Evolutionary conservation across 345 rosid species (phyloP), one percentile per base, ranked within the genome.

Genomic region (Arabidopsis thaliana): DNA sequence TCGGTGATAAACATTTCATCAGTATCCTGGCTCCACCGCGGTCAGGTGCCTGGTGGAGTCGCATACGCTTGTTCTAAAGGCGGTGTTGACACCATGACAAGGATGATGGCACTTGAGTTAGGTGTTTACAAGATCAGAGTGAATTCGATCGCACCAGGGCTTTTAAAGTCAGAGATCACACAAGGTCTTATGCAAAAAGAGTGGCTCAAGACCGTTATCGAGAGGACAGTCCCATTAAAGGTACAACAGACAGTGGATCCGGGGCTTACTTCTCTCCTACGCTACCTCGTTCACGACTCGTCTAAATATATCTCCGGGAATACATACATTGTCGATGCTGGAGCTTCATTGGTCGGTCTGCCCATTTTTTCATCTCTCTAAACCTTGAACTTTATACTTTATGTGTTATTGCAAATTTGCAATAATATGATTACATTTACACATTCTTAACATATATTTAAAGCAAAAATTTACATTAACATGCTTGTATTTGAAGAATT

Each of bases 111-210:
- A 22, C 1, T 49, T 49, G 53, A 49, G 53, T 49, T 49, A 49
- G 53, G 53, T 22, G 53, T 49, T 49, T 49, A 49, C 12, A 49
- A 49, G 28, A 49, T 49, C 53, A 49, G 53, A 49, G 53, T 49
- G 53, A 49, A 49, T 25, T 49, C 53, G 12, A 49, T 49, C 20
- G 53, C 53, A 22, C 53, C 53, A 2, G 53, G 53, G 53, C 28
- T 49, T 49, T 49, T 49, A 1, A 49, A 49, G 53, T 49, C 53
- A 8, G 53, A 49, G 53, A 49, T 49, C 28, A 49, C 53, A 49
- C 53, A 49, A 20, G 53, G 53, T 20, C 53, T 49, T 8, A 20
- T 49, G 53, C 12, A 49, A 1, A 49, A 49, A 22, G 53, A 49
- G 1, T 49, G 53, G 53, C 28, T 49, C 4, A 49, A 22, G 53